Conservation (phyloP, 257 asterid species). For the Verbascum thapsus region DNA sequence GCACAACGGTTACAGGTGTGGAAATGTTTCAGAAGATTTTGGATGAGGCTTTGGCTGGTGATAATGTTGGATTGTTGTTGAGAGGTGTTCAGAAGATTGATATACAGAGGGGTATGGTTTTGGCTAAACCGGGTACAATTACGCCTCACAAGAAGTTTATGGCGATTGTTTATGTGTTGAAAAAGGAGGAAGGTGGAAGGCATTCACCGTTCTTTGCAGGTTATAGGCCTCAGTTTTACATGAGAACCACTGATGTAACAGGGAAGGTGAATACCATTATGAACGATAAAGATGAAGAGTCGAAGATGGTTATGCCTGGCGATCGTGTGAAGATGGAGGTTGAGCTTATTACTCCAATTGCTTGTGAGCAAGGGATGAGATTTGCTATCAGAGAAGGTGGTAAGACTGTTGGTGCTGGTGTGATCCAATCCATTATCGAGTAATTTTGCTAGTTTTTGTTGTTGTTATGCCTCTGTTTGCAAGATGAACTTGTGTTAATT, state of each 20-base stretch:
- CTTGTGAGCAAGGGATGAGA: constrained; percentile 97
- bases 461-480: constrained; percentile 27
- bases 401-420: constrained; percentile 96
- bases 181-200: constrained; percentile 98
- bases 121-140: constrained; percentile 82
- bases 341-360: constrained; percentile 89
- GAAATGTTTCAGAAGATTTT: constrained; percentile 94
- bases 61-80: constrained; percentile 88
- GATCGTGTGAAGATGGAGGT: constrained; percentile 96
- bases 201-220: constrained; percentile 93
- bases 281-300: constrained; percentile 76
- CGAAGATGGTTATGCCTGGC: constrained; percentile 99
- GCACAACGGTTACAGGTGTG: constrained; percentile 83
- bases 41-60: constrained; percentile 96
- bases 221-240: constrained; percentile 94
- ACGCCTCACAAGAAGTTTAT: constrained; percentile 76
- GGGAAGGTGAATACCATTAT: constrained; percentile 57
- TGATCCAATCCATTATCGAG: constrained; percentile 76
- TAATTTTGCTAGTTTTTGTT: constrained; percentile 36
- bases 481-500: constrained; percentile 30
- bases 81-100: constrained; percentile 86
- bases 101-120: constrained; percentile 94
- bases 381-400: constrained; percentile 97
- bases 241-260: constrained; percentile 96
- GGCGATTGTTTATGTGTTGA: constrained; percentile 91